A percentile compares a stretch with the other conserved stretches of the same genome.
Conservation (phyloP, 805 yeast genomes). For the Teunomyces aglyptinius region DNA sequence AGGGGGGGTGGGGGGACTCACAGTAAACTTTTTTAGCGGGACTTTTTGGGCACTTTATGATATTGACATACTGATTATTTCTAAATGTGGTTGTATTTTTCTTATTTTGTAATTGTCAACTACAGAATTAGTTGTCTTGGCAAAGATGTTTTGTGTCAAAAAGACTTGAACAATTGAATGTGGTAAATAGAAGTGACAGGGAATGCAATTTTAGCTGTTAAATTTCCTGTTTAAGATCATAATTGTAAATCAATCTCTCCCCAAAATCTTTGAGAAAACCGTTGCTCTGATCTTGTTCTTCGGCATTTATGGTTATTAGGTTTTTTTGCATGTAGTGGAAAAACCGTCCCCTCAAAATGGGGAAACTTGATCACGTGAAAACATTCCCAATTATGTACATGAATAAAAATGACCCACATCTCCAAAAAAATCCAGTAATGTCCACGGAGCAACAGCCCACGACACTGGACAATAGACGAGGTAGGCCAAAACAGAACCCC, state of each 20-base stretch:
- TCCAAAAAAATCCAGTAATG: background rate
- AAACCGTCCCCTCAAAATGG: background rate
- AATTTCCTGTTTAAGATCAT: background rate
- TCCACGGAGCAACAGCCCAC: background rate
- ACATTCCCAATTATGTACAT: background rate
- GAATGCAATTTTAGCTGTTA: background rate
- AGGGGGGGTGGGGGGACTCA: no score
- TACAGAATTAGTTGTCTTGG: background rate
- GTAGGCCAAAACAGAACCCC: background rate
- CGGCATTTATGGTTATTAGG: no score
- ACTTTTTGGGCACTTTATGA: background rate
- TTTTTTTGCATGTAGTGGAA: background rate
- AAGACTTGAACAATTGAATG: background rate
- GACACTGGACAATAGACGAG: slow-evolving; percentile 1
- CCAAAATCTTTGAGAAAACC: background rate
- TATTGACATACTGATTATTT: background rate
- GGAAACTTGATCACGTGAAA: background rate
- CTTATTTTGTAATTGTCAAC: background rate
- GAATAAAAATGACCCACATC: slow-evolving; percentile 3
- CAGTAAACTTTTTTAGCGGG: no score
- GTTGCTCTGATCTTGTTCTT: background rate
- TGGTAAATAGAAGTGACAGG: background rate
- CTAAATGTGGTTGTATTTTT: background rate
- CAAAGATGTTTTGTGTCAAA: background rate
- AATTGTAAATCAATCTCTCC: background rate